Base-by-base conservation (phyloP, 306 rosid species). In the Prinsepia uniflora region DNA sequence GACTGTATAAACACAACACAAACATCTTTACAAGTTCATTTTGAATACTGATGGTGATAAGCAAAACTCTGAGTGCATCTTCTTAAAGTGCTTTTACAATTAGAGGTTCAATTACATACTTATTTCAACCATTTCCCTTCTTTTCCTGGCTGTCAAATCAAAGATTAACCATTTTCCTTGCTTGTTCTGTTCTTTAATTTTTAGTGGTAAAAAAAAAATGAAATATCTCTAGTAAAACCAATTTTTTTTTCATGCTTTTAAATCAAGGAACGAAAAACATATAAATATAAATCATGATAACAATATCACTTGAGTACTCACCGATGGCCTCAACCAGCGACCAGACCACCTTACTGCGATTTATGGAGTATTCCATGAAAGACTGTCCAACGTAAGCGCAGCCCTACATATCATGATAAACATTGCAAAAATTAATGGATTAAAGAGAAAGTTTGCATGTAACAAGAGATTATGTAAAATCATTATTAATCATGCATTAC, bases 321-420 rank as follows among this genome's bases (percentile, higher is more conserved):
- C 97, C 98, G 63, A 94, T 80, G 67, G 98, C 96, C 67, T 94
- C 97, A 77, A 90, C 85, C 58, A 90, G 87, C 84, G 75, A 62
- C 74, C 75, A 72, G 66, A 94, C 89, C 71, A 87, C 90, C 82
- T 84, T 90, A 46, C 76, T 79, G 53, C 79, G 86, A 74, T 87
- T 82, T 63, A 79, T 81, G n/a, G 81, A 68, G 82, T 86, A 89
- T 64, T 80, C 73, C 60, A 61, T 7, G 65, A 83, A 89, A 5
- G 91, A 81, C 30, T 71, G 71, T 40, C 73, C 77, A 59, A 94
- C 97, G 73, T 34, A 72, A 60, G 86, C 19, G 82, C 91, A 86
- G 69, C 98, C 98, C 98, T 94, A 85, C 81, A 74, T 80, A 67
- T 65, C 53, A 67, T 14, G 20, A 60, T 53, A 72, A 81, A 50